Conservation (phyloP, 495 filamentous ascomycete genomes). For the Trichoderma asperelloides region DNA sequence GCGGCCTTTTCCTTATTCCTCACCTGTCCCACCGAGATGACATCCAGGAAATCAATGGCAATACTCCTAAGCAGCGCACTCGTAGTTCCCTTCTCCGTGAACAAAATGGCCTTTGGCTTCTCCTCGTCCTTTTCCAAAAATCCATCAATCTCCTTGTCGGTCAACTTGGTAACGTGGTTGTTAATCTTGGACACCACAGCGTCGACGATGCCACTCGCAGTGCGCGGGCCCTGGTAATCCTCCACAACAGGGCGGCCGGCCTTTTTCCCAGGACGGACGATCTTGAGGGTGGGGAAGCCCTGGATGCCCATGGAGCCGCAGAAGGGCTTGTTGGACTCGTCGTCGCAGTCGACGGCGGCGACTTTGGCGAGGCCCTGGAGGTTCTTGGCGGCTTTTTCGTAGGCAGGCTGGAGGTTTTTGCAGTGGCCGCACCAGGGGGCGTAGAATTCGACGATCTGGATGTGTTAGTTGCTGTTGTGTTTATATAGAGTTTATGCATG, state of each 20-base stretch:
- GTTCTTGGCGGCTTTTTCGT: slow-evolving; percentile 84
- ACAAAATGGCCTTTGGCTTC: slow-evolving; percentile 78
- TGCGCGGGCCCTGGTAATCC: slow-evolving; percentile 82
- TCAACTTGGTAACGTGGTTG: slow-evolving; percentile 77
- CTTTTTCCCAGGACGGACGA: slow-evolving; percentile 71
- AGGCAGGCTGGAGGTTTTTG: slow-evolving; percentile 88
- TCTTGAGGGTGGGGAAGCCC: slow-evolving; percentile 96
- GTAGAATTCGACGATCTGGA: slow-evolving; percentile 68
- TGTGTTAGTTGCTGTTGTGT: not conserved
- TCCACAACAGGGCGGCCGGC: slow-evolving; percentile 74
- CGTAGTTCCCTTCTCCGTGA: slow-evolving; percentile 88
- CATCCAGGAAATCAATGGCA: slow-evolving; percentile 85
- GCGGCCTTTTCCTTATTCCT: slow-evolving; percentile 70
- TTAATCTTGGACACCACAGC: slow-evolving; percentile 79
- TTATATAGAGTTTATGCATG: not conserved
- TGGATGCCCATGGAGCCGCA: slow-evolving; percentile 84
- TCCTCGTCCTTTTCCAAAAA: slow-evolving; percentile 69
- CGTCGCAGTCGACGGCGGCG: slow-evolving; percentile 91
- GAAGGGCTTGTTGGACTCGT: slow-evolving; percentile 83
- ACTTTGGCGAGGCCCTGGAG: slow-evolving; percentile 88
- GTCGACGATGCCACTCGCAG: slow-evolving; percentile 78
- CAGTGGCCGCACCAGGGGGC: slow-evolving; percentile 96
- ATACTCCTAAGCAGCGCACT: slow-evolving; percentile 73
- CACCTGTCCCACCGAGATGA: slow-evolving; percentile 74
- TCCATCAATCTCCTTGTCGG: slow-evolving; percentile 66